Conservation (phyloP, 495 filamentous ascomycete genomes). For the Tuber calosporum region DNA sequence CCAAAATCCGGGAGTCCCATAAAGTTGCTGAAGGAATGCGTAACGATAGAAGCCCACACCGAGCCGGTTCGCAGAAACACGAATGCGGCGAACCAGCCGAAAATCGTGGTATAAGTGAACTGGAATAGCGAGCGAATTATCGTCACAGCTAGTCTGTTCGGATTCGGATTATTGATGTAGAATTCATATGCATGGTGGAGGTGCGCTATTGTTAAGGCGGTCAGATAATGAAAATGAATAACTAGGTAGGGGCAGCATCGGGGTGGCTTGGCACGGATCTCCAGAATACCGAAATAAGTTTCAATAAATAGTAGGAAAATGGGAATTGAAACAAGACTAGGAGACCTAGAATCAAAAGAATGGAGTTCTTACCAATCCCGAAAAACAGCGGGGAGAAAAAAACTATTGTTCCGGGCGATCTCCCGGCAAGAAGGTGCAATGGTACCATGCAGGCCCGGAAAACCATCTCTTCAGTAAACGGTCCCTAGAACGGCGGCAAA, state of each 20-base stretch:
- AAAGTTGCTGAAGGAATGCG: constrained; percentile 88
- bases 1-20: constrained; percentile 72
- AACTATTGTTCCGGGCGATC: constrained; percentile 54
- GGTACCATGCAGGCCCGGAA: constrained; percentile 81
- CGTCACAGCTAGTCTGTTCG: constrained; percentile 55
- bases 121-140: constrained; percentile 70
- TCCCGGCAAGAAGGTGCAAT: constrained; percentile 67
- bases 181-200: constrained; percentile 70
- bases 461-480: constrained; percentile 84
- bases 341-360: not conserved
- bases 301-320: not conserved
- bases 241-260: not conserved
- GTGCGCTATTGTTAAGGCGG: not conserved
- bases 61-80: constrained; percentile 82
- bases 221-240: not conserved
- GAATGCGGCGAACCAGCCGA: constrained; percentile 88
- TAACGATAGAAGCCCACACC: constrained; percentile 60
- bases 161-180: constrained; percentile 66
- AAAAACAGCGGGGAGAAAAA: constrained; percentile 84
- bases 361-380: constrained; percentile 52
- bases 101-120: constrained; percentile 85
- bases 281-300: not conserved
- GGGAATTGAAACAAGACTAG: constrained; percentile 3
- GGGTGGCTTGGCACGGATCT: not conserved
- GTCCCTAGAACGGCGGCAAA: constrained; percentile 53